These are phyloP conservation scores for Pyronema domesticum DNA, from an alignment of 495 filamentous ascomycete genomes.

Conservation along the genomic window DNA sequence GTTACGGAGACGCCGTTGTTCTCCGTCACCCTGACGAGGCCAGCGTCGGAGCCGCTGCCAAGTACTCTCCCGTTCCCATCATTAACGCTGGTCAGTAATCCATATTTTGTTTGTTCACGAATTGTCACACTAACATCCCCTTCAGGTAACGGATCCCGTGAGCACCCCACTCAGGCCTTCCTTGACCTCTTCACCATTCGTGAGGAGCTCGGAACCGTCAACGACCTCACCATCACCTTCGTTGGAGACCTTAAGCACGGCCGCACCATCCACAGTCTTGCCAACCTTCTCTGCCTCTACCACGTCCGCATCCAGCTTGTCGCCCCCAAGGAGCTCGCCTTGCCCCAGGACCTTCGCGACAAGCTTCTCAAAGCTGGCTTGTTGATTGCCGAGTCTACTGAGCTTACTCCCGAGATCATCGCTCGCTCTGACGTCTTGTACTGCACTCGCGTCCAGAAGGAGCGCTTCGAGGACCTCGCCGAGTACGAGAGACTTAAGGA, in stretches of 20 bases:
- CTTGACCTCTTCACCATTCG: slow-evolving; percentile 97
- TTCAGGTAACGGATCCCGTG: slow-evolving; percentile 58
- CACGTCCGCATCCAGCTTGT: slow-evolving; percentile 85
- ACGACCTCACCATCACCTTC: slow-evolving; percentile 88
- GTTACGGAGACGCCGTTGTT: slow-evolving; percentile 86
- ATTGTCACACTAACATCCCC: not conserved
- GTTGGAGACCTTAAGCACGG: slow-evolving; percentile 83
- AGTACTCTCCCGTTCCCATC: slow-evolving; percentile 73
- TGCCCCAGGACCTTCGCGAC: slow-evolving; percentile 56
- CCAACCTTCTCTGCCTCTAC: slow-evolving; percentile 86
- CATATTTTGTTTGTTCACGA: not conserved
- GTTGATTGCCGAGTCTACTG: slow-evolving; percentile 51
- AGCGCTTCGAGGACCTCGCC: slow-evolving; percentile 61
- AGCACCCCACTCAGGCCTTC: slow-evolving; percentile 96
- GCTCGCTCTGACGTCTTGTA: slow-evolving; percentile 77
- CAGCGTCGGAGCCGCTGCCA: slow-evolving; percentile 60
- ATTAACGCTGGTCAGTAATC: slow-evolving; percentile 61
- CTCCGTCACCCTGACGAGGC: slow-evolving; percentile 73
- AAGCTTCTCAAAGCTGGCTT: slow-evolving; percentile 54
- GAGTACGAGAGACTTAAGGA: slow-evolving; percentile 79
- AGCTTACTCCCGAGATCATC: slow-evolving; percentile 70
- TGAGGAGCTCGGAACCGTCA: slow-evolving; percentile 88
- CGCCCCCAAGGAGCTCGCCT: slow-evolving; percentile 55
- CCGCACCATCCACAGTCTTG: slow-evolving; percentile 81
- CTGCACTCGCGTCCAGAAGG: slow-evolving; percentile 90